A percentile compares a stretch with the other conserved stretches of the same genome.
phyloP scores from a whole-genome alignment of 2,329 filamentous ascomycete species.

The Trichoderma cornu-damae region DNA sequence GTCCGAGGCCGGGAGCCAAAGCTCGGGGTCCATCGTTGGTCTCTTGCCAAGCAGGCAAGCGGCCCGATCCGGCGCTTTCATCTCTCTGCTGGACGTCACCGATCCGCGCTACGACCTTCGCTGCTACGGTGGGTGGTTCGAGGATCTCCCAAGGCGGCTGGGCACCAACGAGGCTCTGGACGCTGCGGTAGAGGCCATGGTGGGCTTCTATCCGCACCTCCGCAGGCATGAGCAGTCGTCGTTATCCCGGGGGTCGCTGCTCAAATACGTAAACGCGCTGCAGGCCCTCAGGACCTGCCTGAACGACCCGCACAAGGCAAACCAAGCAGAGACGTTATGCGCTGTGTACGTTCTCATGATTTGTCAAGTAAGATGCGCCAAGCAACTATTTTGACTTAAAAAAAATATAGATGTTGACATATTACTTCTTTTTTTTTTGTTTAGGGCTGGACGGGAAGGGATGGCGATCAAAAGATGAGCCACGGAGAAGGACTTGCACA shows the following conservation, averaged over 20 bases:
- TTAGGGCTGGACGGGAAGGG: constrained; percentile 31
- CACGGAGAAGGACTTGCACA: constrained; percentile 33
- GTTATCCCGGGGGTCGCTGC: constrained; percentile 21
- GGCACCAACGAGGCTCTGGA: constrained; percentile 44
- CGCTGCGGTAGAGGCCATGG: constrained; percentile 31
- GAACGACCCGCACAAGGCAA: constrained; percentile 26
- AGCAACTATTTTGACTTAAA: background rate
- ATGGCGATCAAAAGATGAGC: constrained; percentile 24
- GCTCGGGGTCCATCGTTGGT: constrained; percentile 4
- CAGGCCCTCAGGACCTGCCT: constrained; percentile 27
- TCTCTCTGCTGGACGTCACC: constrained; percentile 33
- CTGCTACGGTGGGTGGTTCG: constrained; percentile 43
- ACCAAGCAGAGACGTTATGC: constrained; percentile 33
- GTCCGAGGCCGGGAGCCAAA: background rate
- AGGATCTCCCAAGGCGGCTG: constrained; percentile 41
- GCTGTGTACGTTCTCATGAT: constrained; percentile 37
- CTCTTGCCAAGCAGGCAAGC: constrained; percentile 28
- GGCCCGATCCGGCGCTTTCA: constrained; percentile 24
- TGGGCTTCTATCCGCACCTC: constrained; percentile 25
- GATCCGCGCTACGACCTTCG: constrained; percentile 44
- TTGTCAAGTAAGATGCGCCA: constrained; percentile 29
- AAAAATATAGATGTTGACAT: background rate
- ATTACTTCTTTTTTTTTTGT: background rate
- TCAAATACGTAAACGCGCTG: constrained; percentile 32
- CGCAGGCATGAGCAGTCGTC: constrained; percentile 24